Evolutionary conservation across 2,329 filamentous ascomycete genomes (phyloP), one percentile per base, ranked within the genome.

Genomic region (Nemania bipapillata): DNA sequence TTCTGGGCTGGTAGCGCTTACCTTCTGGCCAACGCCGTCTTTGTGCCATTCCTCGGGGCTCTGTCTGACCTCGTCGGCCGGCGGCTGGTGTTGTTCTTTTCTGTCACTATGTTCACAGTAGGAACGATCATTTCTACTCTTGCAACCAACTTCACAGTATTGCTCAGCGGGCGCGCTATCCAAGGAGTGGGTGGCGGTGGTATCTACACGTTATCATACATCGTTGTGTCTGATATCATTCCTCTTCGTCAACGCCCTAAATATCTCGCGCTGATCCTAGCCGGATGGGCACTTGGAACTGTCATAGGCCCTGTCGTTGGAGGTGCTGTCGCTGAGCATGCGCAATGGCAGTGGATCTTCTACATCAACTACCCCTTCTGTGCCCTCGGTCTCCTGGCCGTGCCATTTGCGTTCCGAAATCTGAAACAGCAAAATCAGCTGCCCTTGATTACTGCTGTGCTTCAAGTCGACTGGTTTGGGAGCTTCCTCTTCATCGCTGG

Each of bases 401-500:
- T 73, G 6, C 72, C 72, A 2, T 69, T 70, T 20, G 65, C 53
- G 9, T 71, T 75, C 66, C 63, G 63, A 53, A 58, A 70, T 8
- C 22, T 70, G 17, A 65, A 57, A 35, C 50, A 22, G 2, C 52
- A 60, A 11, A 56, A 65, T 15, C 42, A 63, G 22, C 52, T 53
- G n/a, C 35, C 60, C 7, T 7, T 67, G 0, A 4, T 26, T 1
- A 42, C 59, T n/a, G 70, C 66, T 6, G 32, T 74, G 2, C 22
- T 32, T 28, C 64, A 56, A 9, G 54, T 87, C 62, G 86, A 87
- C 73, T 86, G 82, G 72, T 74, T 86, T 2, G 85, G 85, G 30
- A 80, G 84, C 3, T 79, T 81, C 35, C 74, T 87, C 30, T 85
- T 85, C 70, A 83, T 84, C 60, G 74, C 74, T n/a, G 83, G 83